These are phyloP conservation scores for Thraustochytrium striatum DNA, from an alignment of 352 stramenopile genomes.

Conservation along the genomic window DNA sequence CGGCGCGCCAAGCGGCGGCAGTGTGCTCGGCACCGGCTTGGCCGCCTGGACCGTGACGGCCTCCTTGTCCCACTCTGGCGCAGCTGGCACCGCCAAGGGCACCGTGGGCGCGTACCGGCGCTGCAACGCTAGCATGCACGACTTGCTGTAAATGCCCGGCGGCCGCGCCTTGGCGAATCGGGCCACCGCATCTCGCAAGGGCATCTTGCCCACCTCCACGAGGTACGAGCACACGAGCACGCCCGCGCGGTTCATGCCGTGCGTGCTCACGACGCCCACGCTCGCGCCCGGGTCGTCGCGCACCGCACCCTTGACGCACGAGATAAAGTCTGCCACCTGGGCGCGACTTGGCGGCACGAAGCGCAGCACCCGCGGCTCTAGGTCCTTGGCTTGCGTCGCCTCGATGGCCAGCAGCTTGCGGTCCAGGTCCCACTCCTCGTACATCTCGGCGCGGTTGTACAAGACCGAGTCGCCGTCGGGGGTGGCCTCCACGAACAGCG, in stretches of 20 bases:
- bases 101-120: slow-evolving; percentile 1
- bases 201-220: slow-evolving; percentile 16
- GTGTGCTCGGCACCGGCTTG: not conserved
- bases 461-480: not conserved
- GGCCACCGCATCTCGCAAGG: not conserved
- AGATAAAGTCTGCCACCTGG: slow-evolving; percentile 41
- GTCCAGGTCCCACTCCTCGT: slow-evolving; percentile 43
- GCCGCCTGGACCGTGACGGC: not conserved
- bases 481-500: slow-evolving; percentile 12
- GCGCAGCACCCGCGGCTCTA: not conserved
- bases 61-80: not conserved
- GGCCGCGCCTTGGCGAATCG: not conserved
- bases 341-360: slow-evolving; percentile 16
- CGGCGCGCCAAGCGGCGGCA: not conserved
- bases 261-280: not conserved
- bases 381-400: not conserved
- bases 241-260: slow-evolving; percentile 21
- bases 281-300: not conserved
- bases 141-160: slow-evolving; percentile 22
- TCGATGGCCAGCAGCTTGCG: slow-evolving; percentile 2
- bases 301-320: not conserved
- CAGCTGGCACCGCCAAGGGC: not conserved
- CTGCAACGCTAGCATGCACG: slow-evolving; percentile 24
- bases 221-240: slow-evolving; percentile 22
- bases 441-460: slow-evolving; percentile 28